phyloP scores from a whole-genome alignment of 768 basidiomycete species.

The Agrocybe praecox region DNA sequence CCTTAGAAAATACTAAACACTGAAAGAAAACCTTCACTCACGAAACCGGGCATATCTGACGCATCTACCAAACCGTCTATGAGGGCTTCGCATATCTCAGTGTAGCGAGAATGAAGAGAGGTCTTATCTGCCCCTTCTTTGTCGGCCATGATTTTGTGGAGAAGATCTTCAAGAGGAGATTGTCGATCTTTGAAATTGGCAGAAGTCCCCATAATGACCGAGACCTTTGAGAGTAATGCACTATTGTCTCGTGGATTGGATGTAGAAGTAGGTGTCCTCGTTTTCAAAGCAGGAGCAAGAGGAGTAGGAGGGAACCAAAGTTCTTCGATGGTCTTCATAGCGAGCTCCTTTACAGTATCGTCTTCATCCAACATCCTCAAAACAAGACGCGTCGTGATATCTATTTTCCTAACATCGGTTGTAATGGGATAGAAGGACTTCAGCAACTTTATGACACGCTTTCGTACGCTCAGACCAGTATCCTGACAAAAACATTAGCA shows the following conservation, averaged over 20 bases:
- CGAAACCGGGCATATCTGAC: conserved; percentile 75
- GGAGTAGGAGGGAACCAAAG: conserved; percentile 71
- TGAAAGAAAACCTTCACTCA: conserved; percentile 32
- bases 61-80: conserved; percentile 92
- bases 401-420: conserved; percentile 61
- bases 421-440: conserved; percentile 78
- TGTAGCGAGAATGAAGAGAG: conserved; percentile 66
- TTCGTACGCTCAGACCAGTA: conserved; percentile 90
- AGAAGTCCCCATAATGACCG: conserved; percentile 85
- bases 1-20: not conserved
- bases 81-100: conserved; percentile 80
- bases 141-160: conserved; percentile 80
- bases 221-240: conserved; percentile 63
- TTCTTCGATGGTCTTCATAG: conserved; percentile 88
- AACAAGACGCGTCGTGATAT: conserved; percentile 83
- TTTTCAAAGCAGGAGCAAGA: conserved; percentile 39
- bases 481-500: conserved; percentile 54
- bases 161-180: conserved; percentile 80
- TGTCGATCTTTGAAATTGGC: conserved; percentile 83
- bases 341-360: conserved; percentile 92
- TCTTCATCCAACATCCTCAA: conserved; percentile 91
- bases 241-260: conserved; percentile 50
- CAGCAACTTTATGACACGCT: conserved; percentile 94
- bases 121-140: conserved; percentile 62
- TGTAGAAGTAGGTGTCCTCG: conserved; percentile 28